Conservation (phyloP, 2,329 filamentous ascomycete species). For the Fusarium xylarioides region DNA sequence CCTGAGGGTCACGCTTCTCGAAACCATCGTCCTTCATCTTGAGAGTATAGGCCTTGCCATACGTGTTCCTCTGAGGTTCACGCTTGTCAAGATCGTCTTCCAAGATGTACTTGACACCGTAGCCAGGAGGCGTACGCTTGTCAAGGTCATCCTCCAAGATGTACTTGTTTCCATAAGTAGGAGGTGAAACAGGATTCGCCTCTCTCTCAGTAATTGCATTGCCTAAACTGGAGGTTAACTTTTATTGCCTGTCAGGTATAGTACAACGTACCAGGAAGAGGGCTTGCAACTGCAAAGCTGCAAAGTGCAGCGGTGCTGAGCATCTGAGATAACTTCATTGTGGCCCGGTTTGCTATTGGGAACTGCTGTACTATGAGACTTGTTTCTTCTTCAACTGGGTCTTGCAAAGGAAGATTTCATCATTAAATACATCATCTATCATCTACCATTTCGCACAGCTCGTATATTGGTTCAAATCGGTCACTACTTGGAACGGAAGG, state of each 20-base stretch:
- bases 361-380: no score
- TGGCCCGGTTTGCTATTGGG: background rate
- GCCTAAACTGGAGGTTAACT: background rate
- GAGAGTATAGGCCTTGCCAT: background rate
- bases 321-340: background rate
- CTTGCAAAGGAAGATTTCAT: rapidly evolving
- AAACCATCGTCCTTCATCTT: background rate
- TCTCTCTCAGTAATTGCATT: background rate
- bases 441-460: rapidly evolving
- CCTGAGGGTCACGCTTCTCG: background rate
- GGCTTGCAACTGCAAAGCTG: background rate
- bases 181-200: background rate
- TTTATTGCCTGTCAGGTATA: rapidly evolving
- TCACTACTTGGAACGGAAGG: background rate
- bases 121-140: background rate
- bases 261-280: background rate
- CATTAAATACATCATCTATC: background rate
- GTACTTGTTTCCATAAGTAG: background rate
- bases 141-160: background rate
- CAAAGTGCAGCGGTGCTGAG: background rate
- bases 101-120: background rate
- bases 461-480: background rate
- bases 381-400: rapidly evolving
- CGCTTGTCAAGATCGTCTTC: background rate
- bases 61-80: background rate